These are phyloP conservation scores for Hypoxylon fragiforme DNA, from an alignment of 495 filamentous ascomycete species.

Conservation along the genomic window DNA sequence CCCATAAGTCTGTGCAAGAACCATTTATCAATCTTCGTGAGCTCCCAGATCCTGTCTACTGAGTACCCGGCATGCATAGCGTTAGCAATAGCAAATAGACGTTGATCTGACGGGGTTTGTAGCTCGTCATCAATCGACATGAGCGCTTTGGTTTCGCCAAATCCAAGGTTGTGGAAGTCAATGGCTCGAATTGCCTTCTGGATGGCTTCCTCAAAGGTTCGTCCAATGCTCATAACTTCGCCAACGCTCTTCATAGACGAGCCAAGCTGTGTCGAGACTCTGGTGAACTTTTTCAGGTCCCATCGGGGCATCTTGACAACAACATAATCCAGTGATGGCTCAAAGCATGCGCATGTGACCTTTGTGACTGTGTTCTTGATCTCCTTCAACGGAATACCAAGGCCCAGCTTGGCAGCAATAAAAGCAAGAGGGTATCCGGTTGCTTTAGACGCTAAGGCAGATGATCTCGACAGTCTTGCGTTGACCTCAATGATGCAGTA, in stretches of 20 bases:
- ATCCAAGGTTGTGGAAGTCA: slow-evolving; percentile 93
- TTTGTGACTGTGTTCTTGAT: slow-evolving; percentile 96
- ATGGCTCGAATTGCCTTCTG: slow-evolving; percentile 96
- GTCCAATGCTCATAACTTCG: slow-evolving; percentile 97
- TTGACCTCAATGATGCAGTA: slow-evolving; percentile 99
- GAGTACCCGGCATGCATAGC: slow-evolving; percentile 93
- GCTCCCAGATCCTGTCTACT: slow-evolving; percentile 94
- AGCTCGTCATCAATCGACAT: slow-evolving; percentile 97
- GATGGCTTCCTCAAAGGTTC: slow-evolving; percentile 97
- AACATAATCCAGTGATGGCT: slow-evolving; percentile 98
- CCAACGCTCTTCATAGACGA: slow-evolving; percentile 99
- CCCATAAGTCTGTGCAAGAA: slow-evolving; percentile 90
- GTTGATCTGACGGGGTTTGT: slow-evolving; percentile 96
- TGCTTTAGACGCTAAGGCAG: slow-evolving; percentile 92
- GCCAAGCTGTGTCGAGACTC: slow-evolving; percentile 89
- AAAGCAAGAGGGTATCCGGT: slow-evolving; percentile 96
- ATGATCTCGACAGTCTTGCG: slow-evolving; percentile 91
- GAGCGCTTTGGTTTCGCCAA: slow-evolving; percentile 85
- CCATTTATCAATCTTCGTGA: slow-evolving; percentile 98
- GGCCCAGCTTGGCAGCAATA: slow-evolving; percentile 92
- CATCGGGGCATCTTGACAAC: slow-evolving; percentile 98
- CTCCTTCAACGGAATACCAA: slow-evolving; percentile 94
- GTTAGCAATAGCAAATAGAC: slow-evolving; percentile 95
- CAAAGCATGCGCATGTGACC: slow-evolving; percentile 95
- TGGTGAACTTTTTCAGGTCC: slow-evolving; percentile 98